phyloP scores from a whole-genome alignment of 2,329 filamentous ascomycete species.

The Remersonia thermophila region DNA sequence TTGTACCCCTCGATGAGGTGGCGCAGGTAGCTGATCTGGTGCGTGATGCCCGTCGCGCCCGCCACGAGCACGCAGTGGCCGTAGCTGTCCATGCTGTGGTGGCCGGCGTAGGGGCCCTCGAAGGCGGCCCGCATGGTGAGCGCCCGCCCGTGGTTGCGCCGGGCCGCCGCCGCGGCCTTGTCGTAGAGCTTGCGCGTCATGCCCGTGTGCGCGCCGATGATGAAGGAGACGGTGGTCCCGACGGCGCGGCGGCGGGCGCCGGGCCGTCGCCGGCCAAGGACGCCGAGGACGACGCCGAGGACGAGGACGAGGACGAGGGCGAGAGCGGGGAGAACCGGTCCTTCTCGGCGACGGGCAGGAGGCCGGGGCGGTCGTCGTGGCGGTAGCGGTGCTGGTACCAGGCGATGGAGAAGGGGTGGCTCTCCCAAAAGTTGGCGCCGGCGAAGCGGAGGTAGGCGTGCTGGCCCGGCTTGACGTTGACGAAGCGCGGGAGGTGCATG shows the following conservation, averaged over 20 bases:
- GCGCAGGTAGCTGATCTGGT: constrained; percentile 79
- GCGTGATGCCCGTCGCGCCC: constrained; percentile 87
- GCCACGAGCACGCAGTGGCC: constrained; percentile 85
- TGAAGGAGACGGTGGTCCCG: constrained; percentile 56
- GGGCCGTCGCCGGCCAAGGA: neutral
- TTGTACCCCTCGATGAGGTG: constrained; percentile 61
- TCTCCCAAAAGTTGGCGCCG: constrained; percentile 55
- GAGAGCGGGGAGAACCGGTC: neutral
- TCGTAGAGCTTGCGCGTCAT: constrained; percentile 75
- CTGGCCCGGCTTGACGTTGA: constrained; percentile 55
- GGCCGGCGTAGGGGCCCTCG: constrained; percentile 80
- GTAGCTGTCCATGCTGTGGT: constrained; percentile 81
- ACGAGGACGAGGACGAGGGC: too few species aligned
- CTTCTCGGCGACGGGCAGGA: constrained; percentile 17
- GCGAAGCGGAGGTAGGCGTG: constrained; percentile 65
- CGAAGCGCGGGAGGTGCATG: constrained; percentile 53
- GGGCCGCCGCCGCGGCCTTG: constrained; percentile 40
- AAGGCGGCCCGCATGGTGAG: constrained; percentile 60
- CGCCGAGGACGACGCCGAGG: too few species aligned
- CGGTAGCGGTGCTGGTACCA: constrained; percentile 49
- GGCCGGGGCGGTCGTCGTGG: constrained; percentile 20
- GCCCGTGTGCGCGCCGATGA: constrained; percentile 78
- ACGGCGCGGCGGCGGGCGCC: constrained; percentile 22
- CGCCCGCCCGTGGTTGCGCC: constrained; percentile 26
- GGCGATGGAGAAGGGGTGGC: constrained; percentile 67